A percentile compares a stretch with the other conserved stretches of the same genome.
phyloP scores from a whole-genome alignment of 768 basidiomycete genomes.

The Hysterangium stoloniferum region DNA sequence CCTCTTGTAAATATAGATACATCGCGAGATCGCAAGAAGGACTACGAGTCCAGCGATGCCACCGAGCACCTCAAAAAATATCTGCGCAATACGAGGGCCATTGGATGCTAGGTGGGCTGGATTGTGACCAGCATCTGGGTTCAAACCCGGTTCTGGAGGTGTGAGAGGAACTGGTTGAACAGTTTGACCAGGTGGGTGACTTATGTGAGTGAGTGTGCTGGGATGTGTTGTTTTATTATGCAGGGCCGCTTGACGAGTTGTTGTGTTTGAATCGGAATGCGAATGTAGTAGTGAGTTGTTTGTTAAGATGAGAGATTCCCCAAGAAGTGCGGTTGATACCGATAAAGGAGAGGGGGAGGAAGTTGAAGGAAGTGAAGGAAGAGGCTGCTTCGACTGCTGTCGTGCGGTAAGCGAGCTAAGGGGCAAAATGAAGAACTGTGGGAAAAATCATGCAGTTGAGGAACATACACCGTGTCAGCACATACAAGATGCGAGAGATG shows the following conservation, averaged over 20 bases:
- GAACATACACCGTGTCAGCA: background rate
- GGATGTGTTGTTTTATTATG: background rate
- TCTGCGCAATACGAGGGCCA: conserved; percentile 3
- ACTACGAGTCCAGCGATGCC: conserved; percentile 6
- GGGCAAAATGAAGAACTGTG: background rate
- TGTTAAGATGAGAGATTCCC: background rate
- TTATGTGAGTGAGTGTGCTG: background rate
- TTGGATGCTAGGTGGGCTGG: background rate
- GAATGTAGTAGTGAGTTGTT: too few species aligned
- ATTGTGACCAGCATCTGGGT: too few species aligned
- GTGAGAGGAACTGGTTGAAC: background rate
- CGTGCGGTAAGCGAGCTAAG: background rate
- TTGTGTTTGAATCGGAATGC: background rate
- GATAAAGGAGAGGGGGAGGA: background rate
- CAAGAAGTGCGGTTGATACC: background rate
- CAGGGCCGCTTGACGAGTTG: too few species aligned
- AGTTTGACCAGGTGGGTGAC: background rate
- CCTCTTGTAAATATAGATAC: conserved; percentile 8
- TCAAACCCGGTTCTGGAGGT: background rate
- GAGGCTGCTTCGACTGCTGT: background rate
- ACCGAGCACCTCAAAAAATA: conserved; percentile 8
- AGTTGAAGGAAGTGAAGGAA: background rate
- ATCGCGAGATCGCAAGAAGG: conserved; percentile 5
- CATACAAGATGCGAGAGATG: background rate
- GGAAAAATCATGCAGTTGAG: background rate